phyloP scores from a whole-genome alignment of 352 stramenopile genomes.

The Globisporangium camurandrum region DNA sequence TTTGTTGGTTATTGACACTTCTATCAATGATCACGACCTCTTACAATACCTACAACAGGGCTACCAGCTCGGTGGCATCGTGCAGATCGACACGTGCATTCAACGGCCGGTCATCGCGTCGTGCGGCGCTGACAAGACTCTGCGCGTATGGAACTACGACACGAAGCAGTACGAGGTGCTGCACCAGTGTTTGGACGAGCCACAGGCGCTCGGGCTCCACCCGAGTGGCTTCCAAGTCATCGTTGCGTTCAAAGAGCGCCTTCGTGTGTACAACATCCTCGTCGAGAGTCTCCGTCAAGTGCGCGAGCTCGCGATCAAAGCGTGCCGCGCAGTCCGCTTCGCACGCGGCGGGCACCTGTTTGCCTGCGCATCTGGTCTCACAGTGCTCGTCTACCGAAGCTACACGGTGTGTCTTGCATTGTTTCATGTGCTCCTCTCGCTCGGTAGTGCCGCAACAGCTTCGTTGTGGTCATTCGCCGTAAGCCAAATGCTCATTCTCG shows the following conservation, averaged over 20 bases:
- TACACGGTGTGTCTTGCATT: conserved; percentile 35
- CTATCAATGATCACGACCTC: neutral
- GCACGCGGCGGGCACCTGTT: conserved; percentile 69
- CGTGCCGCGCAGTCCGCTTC: conserved; percentile 50
- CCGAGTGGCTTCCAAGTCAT: conserved; percentile 63
- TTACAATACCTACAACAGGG: conserved; percentile 18
- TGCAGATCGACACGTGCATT: conserved; percentile 78
- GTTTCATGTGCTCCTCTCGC: neutral
- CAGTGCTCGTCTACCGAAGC: conserved; percentile 46
- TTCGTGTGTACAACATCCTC: conserved; percentile 66
- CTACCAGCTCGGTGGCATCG: conserved; percentile 45
- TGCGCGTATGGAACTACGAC: conserved; percentile 89
- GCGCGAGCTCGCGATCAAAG: conserved; percentile 61
- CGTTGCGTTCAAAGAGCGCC: conserved; percentile 72
- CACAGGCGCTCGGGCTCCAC: conserved; percentile 49
- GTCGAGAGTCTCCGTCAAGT: conserved; percentile 58
- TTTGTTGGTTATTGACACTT: too few species aligned
- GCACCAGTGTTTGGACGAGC: conserved; percentile 57
- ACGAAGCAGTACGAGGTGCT: conserved; percentile 51
- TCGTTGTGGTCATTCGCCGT: too few species aligned
- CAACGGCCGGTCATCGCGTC: conserved; percentile 78
- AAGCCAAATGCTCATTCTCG: too few species aligned
- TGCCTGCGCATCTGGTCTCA: conserved; percentile 59
- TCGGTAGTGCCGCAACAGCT: too few species aligned
- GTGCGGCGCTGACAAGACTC: conserved; percentile 74